Conservation (phyloP, 1,284 basidiomycete species). For the Boletus chippewaensis region DNA sequence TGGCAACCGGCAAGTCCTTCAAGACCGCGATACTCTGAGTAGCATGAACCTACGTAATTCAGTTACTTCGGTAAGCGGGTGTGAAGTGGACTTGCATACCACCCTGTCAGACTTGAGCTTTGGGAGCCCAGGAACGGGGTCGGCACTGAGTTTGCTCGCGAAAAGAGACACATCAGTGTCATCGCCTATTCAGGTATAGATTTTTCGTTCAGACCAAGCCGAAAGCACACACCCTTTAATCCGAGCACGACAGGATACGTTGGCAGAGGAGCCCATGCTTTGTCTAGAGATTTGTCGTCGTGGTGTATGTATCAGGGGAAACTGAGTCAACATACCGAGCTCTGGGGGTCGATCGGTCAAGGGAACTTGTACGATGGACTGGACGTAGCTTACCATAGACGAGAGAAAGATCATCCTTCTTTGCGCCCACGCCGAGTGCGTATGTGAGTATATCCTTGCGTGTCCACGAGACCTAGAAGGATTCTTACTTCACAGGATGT, state of each 20-base stretch:
- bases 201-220: not conserved
- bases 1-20: slow-evolving; percentile 58
- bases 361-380: not conserved
- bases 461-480: slow-evolving; percentile 29
- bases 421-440: slow-evolving; percentile 29
- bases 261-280: slow-evolving; percentile 46
- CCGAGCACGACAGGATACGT: slow-evolving; percentile 49
- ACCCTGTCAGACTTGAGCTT: slow-evolving; percentile 57
- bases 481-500: not conserved
- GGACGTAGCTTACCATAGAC: slow-evolving; percentile 24
- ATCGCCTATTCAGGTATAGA: slow-evolving; percentile 32
- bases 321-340: slow-evolving; percentile 23
- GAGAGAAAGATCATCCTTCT: slow-evolving; percentile 27
- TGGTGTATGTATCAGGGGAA: not conserved
- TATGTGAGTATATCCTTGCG: slow-evolving; percentile 30
- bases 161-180: slow-evolving; percentile 64
- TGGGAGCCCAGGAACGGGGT: slow-evolving; percentile 55
- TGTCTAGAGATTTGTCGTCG: slow-evolving; percentile 32
- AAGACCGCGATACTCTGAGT: slow-evolving; percentile 69
- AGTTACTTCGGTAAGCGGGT: not conserved
- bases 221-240: slow-evolving; percentile 45
- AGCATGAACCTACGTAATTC: slow-evolving; percentile 54
- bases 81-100: slow-evolving; percentile 35
- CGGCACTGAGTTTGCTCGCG: slow-evolving; percentile 41
- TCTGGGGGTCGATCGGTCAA: slow-evolving; percentile 18